phyloP scores from a whole-genome alignment of 805 yeast species.

The Metschnikowia lunata region DNA sequence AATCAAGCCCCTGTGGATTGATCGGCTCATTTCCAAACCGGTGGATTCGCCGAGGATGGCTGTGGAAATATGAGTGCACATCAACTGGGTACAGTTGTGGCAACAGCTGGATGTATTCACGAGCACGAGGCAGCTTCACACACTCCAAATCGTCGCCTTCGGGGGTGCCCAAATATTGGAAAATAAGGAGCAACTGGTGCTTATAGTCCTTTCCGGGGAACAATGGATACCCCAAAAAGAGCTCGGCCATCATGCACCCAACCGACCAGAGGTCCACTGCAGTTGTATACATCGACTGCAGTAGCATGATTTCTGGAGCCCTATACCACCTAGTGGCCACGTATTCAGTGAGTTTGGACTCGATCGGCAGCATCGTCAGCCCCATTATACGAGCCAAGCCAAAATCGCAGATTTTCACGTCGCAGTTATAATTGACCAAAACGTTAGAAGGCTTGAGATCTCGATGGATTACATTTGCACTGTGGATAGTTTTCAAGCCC shows the following conservation, averaged over 20 bases:
- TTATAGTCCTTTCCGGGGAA: constrained; percentile 76
- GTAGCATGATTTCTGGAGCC: constrained; percentile 79
- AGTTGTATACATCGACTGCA: constrained; percentile 65
- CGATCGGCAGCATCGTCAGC: constrained; percentile 32
- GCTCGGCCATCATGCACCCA: constrained; percentile 73
- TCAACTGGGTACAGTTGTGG: constrained; percentile 7
- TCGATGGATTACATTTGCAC: constrained; percentile 70
- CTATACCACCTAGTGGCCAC: constrained; percentile 85
- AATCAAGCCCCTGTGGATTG: constrained; percentile 14
- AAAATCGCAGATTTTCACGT: constrained; percentile 73
- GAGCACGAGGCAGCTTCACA: constrained; percentile 15
- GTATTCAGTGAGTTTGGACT: constrained; percentile 64
- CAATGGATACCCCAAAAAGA: constrained; percentile 56
- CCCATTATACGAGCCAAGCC: constrained; percentile 59
- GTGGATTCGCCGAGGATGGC: constrained; percentile 13
- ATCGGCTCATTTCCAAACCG: constrained; percentile 12
- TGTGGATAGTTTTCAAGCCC: constrained; percentile 67
- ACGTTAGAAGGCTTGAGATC: constrained; percentile 75
- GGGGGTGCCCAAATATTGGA: constrained; percentile 72
- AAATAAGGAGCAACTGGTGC: constrained; percentile 61
- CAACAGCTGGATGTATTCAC: constrained; percentile 15
- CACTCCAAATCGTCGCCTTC: constrained; percentile 20
- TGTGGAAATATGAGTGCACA: constrained; percentile 3
- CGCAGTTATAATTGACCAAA: constrained; percentile 64
- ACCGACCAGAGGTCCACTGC: constrained; percentile 81